Evolutionary conservation across 2,329 filamentous ascomycete genomes (phyloP).

Genomic region (Xylogone sp.): DNA sequence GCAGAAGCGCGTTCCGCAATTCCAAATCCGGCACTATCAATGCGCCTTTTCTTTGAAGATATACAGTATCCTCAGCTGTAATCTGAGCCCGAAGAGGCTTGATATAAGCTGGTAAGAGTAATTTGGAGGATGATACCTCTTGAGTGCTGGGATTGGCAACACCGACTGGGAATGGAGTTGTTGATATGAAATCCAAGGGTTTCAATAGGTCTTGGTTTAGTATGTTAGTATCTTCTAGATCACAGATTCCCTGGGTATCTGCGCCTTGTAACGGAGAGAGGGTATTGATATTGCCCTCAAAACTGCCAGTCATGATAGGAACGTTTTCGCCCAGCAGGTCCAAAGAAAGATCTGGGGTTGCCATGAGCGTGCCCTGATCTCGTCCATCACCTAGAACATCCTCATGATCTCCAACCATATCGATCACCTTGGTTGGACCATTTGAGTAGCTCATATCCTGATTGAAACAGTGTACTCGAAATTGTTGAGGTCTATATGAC

Average conservation of each 20-base stretch:
- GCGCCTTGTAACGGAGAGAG: not conserved
- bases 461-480: not conserved
- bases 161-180: not conserved
- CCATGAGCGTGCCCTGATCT: not conserved
- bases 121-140: not conserved
- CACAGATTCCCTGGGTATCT: not conserved
- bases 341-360: not conserved
- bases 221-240: not conserved
- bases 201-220: not conserved
- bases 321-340: not conserved
- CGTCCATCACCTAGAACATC: not conserved
- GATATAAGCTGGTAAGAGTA: slow-evolving; percentile 59
- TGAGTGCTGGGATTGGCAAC: not conserved
- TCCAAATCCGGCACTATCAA: slow-evolving; percentile 65
- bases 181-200: not conserved
- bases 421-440: not conserved
- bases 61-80: slow-evolving; percentile 72
- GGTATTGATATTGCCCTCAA: not conserved
- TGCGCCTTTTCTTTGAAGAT: slow-evolving; percentile 77
- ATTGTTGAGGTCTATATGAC: slow-evolving; percentile 11
- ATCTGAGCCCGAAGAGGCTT: slow-evolving; percentile 72
- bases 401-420: not conserved
- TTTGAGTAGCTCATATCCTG: not conserved
- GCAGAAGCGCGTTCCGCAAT: slow-evolving; percentile 74
- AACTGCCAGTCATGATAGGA: not conserved